Conservation (phyloP, 2,329 filamentous ascomycete genomes). For the Aspergillus japonicus region DNA sequence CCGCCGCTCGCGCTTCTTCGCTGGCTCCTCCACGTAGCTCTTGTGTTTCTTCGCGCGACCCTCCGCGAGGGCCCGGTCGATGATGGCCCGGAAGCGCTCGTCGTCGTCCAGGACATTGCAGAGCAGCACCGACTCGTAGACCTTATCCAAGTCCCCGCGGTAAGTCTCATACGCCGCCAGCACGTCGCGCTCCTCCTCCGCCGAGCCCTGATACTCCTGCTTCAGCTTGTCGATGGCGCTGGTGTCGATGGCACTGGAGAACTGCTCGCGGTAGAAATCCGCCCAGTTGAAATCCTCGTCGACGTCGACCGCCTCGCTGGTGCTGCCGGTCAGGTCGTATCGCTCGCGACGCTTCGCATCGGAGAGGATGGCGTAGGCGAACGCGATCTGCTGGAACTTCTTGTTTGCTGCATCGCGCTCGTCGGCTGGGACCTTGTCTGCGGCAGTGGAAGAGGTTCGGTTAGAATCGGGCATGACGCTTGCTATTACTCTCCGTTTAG, state of each 20-base stretch:
- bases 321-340: conserved; percentile 89
- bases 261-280: conserved; percentile 84
- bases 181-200: conserved; percentile 78
- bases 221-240: conserved; percentile 75
- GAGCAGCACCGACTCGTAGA: conserved; percentile 85
- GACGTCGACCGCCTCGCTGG: conserved; percentile 70
- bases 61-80: conserved; percentile 73
- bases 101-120: conserved; percentile 83
- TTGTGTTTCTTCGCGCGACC: conserved; percentile 66
- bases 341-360: conserved; percentile 75
- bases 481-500: conserved; percentile 8
- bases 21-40: conserved; percentile 72
- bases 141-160: conserved; percentile 70
- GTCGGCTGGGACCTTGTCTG: conserved; percentile 72
- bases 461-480: conserved; percentile 8
- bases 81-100: conserved; percentile 74
- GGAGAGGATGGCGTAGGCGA: conserved; percentile 90
- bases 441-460: conserved; percentile 9
- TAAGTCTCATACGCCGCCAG: conserved; percentile 70
- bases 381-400: conserved; percentile 85
- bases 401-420: conserved; percentile 71
- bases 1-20: conserved; percentile 60
- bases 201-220: conserved; percentile 75
- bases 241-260: conserved; percentile 69
- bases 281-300: conserved; percentile 85